Evolutionary conservation across 2,329 filamentous ascomycete species (phyloP), one percentile per base, ranked within the genome.

Genomic region (Orbilia ellipsospora): DNA sequence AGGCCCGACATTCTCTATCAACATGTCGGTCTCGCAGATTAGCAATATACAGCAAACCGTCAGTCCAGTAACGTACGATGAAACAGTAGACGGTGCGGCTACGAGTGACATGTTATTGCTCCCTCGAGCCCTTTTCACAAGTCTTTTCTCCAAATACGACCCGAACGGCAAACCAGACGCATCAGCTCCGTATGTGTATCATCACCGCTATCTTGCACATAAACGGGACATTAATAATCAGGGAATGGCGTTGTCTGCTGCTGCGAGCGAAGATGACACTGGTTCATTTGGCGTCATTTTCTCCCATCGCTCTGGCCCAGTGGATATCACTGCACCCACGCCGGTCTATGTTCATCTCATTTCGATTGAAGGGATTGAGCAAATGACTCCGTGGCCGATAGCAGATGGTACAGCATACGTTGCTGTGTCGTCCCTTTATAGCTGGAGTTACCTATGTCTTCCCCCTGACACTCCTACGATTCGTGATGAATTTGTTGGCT

Each of bases 381-480:
- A 68, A 3, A 81, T 82, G 75, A 80, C 73, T n/a, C 78, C 79
- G 0, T 20, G 68, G 2, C 48, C 63, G 1, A 51, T 40, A 5
- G 18, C 51, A 31, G 28, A 50, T 15, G 62, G 50, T 20, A 50
- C 51, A 16, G 20, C 20, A 7, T 77, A 76, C 10, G 81, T 84
- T 6, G 82, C 77, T 0, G 67, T 85, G 6, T 79, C 80, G 23
- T 83, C 82, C 0, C 74, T 85, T 0, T 74, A 83, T 54, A 83
- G 81, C 55, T 86, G 84, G 84, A 80, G 78, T 4, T 85, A 85
- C 61, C 83, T 80, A 0, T 77, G 78, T 2, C 56, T 82, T 0
- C 83, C 84, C 0, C 78, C 83, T 0, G 70, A 79, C 4, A 18
- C 13, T 48, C 15, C 16, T 48, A n/a, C 16, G 13, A 15, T n/a